Conservation (phyloP, 148 eudicot genomes). For the Vaccinium darrowii region DNA sequence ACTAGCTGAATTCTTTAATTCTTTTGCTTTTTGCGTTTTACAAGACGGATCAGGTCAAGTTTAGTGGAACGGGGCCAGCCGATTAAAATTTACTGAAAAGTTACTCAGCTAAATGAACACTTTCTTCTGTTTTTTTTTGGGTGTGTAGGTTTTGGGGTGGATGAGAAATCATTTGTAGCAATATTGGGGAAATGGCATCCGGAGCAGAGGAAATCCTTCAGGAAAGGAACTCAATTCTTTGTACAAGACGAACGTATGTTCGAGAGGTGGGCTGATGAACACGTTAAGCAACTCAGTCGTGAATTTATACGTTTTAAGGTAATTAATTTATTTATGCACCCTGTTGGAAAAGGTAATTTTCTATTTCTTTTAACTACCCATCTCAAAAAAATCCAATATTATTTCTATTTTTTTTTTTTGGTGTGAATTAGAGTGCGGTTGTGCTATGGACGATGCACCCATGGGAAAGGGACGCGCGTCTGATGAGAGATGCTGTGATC, state of each 20-base stretch:
- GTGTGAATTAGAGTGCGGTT: background rate
- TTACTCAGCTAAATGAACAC: background rate
- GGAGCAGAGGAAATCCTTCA: background rate
- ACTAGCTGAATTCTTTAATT: too few species aligned
- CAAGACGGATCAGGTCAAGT: too few species aligned
- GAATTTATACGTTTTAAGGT: conserved; percentile 18
- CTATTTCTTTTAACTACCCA: too few species aligned
- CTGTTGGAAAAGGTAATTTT: background rate
- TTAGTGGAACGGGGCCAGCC: too few species aligned
- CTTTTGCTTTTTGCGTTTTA: too few species aligned
- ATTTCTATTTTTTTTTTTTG: background rate
- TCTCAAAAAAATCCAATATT: too few species aligned
- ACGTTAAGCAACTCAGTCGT: background rate
- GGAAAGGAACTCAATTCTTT: background rate
- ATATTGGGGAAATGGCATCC: conserved; percentile 6
- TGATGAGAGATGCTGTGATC: conserved; percentile 53
- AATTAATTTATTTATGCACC: background rate
- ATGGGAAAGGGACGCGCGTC: conserved; percentile 71
- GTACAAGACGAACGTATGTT: background rate
- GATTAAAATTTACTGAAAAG: background rate
- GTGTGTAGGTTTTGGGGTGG: background rate
- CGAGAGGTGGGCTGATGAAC: conserved; percentile 7
- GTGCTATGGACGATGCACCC: conserved; percentile 11
- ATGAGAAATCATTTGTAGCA: background rate
- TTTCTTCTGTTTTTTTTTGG: background rate